Base-by-base conservation (phyloP, 345 rosid genomes). In the Hypericum perforatum region DNA sequence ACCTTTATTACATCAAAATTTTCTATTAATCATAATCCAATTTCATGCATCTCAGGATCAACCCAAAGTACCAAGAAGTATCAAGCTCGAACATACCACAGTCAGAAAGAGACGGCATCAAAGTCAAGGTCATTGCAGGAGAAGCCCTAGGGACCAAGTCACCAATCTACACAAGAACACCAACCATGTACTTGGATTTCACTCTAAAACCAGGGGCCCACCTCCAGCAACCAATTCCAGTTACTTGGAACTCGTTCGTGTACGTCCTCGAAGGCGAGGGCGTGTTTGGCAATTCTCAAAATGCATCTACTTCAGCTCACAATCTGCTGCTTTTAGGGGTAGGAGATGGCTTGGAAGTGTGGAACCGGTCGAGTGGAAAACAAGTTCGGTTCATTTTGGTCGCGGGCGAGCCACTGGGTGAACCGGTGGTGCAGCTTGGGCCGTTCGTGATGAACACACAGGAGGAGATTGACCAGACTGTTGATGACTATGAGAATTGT, bases 371-470 rank as follows among this genome's bases (percentile, higher is more conserved):
- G 0, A 38, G 74, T 32, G 32, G 32, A 22, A 74, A 75, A 12
- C 46, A 67, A 2, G 60, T 85, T 11, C 78, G 90, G 74, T 89
- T 89, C 58, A 63, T 86, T 37, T 74, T 89, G 63, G 84, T 86
- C 9, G 94, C 82, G 63, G 97, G 94, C 5, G 77, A 86, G 55
- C 94, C 95, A 5, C 43, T 89, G 57, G 74, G 77, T 16, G 95
- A 89, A 56, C 94, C 95, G 2, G 16, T 89, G 36, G 85, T 53
- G 11, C 97, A 86, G 57, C 66, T 68, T 32, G 97, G 95, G 44
- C 97, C 95, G 8, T 86, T 86, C 66, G 97, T 89, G 63, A 86
- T 89, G 97, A 89, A 89, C 62, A 83, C 82, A 8, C 74, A 86
- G 51, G 86, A 79, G 45, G 94, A 89, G 76, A 81, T 89, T 38